phyloP scores from a whole-genome alignment of 495 filamentous ascomycete genomes.

The Mycothermus thermophilus region DNA sequence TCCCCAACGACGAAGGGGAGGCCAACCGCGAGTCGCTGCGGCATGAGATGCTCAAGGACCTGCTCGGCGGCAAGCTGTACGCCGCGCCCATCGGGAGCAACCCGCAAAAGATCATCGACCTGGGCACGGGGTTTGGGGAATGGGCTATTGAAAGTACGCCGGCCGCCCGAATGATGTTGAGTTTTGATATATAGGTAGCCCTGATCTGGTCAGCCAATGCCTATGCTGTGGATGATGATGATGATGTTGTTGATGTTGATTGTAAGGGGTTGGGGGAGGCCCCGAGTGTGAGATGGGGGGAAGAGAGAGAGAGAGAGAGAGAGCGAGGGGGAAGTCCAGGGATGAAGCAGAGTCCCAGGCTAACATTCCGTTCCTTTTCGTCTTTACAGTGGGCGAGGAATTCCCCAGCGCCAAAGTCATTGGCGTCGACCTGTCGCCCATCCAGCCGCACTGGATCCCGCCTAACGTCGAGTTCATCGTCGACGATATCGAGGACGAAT shows the following conservation, averaged over 20 bases:
- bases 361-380: too few species aligned
- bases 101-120: constrained; percentile 49
- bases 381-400: constrained; percentile 40
- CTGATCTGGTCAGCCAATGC: too few species aligned
- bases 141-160: constrained; percentile 55
- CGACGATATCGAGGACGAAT: constrained; percentile 45
- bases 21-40: constrained; percentile 33
- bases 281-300: too few species aligned
- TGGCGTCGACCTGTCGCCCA: constrained; percentile 52
- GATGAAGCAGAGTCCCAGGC: too few species aligned
- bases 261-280: too few species aligned
- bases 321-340: too few species aligned
- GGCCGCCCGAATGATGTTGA: too few species aligned
- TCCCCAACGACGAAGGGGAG: constrained; percentile 28
- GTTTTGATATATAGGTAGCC: too few species aligned
- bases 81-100: constrained; percentile 43
- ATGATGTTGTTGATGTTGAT: too few species aligned
- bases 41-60: constrained; percentile 43
- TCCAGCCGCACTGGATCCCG: constrained; percentile 44
- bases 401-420: constrained; percentile 41
- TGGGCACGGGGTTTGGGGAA: constrained; percentile 48
- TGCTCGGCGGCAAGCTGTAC: constrained; percentile 44
- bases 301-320: too few species aligned
- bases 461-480: constrained; percentile 45
- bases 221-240: too few species aligned